Conservation (phyloP, 1,139 yeast species). For the Yamadazyma conglobata region DNA sequence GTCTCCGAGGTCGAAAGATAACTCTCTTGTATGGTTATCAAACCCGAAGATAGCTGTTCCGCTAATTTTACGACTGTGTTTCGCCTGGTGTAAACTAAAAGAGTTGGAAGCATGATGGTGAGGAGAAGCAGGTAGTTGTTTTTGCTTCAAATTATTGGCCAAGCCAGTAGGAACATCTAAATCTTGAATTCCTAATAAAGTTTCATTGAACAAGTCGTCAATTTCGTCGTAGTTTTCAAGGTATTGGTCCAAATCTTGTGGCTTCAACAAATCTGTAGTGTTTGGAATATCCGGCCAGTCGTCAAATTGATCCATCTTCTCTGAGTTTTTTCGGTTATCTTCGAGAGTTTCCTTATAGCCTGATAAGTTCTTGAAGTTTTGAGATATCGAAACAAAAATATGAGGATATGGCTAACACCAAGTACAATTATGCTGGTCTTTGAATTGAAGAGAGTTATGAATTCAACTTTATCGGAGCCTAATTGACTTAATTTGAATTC, state of each 20-base stretch:
- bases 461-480: too few relatives aligned
- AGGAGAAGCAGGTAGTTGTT: slow-evolving; percentile 6
- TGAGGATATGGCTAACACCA: too few relatives aligned
- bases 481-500: too few relatives aligned
- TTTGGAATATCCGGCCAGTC: slow-evolving; percentile 26
- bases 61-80: slow-evolving; percentile 41
- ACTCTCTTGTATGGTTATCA: slow-evolving; percentile 49
- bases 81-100: slow-evolving; percentile 12
- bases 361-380: too few relatives aligned
- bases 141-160: slow-evolving; percentile 13
- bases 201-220: slow-evolving; percentile 42
- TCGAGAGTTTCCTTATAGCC: too few relatives aligned
- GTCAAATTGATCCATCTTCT: slow-evolving; percentile 30
- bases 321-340: too few relatives aligned
- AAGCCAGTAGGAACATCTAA: slow-evolving; percentile 51
- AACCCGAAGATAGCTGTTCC: slow-evolving; percentile 69
- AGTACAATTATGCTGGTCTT: too few relatives aligned
- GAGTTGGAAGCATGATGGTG: slow-evolving; percentile 14
- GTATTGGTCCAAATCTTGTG: slow-evolving; percentile 40
- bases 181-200: slow-evolving; percentile 45
- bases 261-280: slow-evolving; percentile 33
- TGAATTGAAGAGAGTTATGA: too few relatives aligned
- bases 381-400: too few relatives aligned
- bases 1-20: slow-evolving; percentile 40
- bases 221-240: slow-evolving; percentile 27